Evolutionary conservation across 2,329 filamentous ascomycete genomes (phyloP).

Genomic region (Fusarium heterosporum): DNA sequence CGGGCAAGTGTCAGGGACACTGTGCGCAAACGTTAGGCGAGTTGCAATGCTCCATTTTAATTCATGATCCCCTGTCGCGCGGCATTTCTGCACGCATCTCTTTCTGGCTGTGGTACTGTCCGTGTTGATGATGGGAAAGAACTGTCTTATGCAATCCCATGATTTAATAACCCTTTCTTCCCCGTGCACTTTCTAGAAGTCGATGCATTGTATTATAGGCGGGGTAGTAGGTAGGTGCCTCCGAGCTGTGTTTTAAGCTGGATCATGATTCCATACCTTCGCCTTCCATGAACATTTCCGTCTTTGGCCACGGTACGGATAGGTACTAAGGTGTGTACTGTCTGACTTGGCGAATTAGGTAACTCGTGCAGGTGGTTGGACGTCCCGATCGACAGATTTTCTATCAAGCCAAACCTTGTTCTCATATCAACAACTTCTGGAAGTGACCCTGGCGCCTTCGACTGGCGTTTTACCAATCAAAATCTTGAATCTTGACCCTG

Average conservation of each 20-base stretch:
- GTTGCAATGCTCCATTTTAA: neutral
- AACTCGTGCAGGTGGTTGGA: conserved; percentile 31
- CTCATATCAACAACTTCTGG: conserved; percentile 42
- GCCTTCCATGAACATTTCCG: neutral
- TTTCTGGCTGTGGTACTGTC: conserved; percentile 18
- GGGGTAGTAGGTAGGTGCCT: neutral
- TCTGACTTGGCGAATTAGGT: conserved; percentile 6
- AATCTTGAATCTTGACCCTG: neutral
- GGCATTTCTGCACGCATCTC: conserved; percentile 35
- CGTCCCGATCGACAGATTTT: conserved; percentile 45
- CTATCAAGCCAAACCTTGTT: conserved; percentile 44
- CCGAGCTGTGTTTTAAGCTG: neutral
- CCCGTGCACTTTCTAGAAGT: conserved; percentile 9
- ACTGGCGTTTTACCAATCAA: conserved; percentile 34
- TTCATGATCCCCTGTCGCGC: conserved; percentile 13
- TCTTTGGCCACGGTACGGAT: neutral
- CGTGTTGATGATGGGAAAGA: conserved; percentile 35
- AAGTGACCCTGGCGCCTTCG: conserved; percentile 40
- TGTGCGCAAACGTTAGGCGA: conserved; percentile 23
- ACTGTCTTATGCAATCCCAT: conserved; percentile 36
- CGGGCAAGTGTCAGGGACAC: conserved; percentile 5
- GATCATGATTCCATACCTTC: neutral
- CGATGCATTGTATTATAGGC: neutral
- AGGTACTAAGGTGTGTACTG: neutral
- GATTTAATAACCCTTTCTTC: conserved; percentile 15